Evolutionary conservation across 106 monocot species (phyloP).

Genomic region (Dendrobium officinale): DNA sequence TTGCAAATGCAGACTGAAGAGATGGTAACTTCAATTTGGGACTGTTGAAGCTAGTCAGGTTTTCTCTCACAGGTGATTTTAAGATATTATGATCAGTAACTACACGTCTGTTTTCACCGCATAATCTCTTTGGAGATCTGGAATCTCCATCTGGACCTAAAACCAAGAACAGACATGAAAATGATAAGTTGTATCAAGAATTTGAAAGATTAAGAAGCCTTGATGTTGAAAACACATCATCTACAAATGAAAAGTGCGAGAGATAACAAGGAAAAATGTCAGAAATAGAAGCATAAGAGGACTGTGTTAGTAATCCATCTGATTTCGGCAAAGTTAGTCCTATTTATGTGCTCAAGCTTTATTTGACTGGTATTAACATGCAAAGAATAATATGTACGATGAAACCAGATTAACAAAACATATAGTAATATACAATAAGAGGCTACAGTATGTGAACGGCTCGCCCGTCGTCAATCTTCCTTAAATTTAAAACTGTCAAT

Average conservation of each 20-base stretch:
- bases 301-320: not conserved
- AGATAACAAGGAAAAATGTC: not conserved
- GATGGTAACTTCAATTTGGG: slow-evolving; percentile 61
- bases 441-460: no score
- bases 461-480: no score
- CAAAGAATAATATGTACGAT: no score
- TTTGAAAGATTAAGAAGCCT: not conserved
- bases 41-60: slow-evolving; percentile 26
- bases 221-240: not conserved
- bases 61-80: slow-evolving; percentile 67
- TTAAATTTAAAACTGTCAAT: no score
- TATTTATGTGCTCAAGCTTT: not conserved
- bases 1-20: slow-evolving; percentile 95
- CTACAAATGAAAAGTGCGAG: not conserved
- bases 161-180: not conserved
- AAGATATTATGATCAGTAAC: slow-evolving; percentile 52
- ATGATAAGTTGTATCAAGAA: not conserved
- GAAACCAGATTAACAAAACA: no score
- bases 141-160: slow-evolving; percentile 27
- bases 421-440: no score
- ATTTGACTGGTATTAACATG: no score
- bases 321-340: no score
- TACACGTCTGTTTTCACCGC: slow-evolving; percentile 43
- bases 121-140: slow-evolving; percentile 58
- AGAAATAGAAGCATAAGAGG: not conserved